phyloP scores from a whole-genome alignment of 768 basidiomycete species.

The Galerina sulciceps region DNA sequence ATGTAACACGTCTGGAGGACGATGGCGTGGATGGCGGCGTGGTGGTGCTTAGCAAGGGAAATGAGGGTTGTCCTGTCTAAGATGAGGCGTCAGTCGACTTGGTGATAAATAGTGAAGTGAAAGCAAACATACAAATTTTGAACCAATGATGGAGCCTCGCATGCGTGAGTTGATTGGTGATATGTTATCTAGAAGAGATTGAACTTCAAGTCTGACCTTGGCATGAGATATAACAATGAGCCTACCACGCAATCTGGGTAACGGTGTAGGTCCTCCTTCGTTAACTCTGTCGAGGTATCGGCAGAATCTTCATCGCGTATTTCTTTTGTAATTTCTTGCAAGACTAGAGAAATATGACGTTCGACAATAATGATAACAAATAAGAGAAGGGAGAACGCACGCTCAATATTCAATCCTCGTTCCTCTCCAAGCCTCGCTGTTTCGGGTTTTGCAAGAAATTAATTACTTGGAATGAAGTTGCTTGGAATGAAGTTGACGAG shows the following conservation, averaged over 20 bases:
- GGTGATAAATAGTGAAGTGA: neutral
- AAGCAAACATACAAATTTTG: conserved; percentile 63
- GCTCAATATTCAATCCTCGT: conserved; percentile 56
- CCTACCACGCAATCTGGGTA: conserved; percentile 94
- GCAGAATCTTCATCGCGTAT: conserved; percentile 58
- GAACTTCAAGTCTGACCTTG: neutral
- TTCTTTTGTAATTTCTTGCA: conserved; percentile 72
- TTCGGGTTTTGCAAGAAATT: conserved; percentile 81
- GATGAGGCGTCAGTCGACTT: neutral
- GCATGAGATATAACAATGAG: neutral
- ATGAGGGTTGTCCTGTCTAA: conserved; percentile 64
- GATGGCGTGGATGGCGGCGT: too few relatives aligned
- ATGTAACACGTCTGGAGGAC: conserved; percentile 97
- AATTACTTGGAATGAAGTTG: too few relatives aligned
- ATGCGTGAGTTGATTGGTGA: conserved; percentile 97
- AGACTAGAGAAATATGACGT: conserved; percentile 45
- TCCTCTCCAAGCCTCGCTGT: conserved; percentile 68
- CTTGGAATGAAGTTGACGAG: too few relatives aligned
- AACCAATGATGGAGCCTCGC: conserved; percentile 89
- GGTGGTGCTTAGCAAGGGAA: too few relatives aligned
- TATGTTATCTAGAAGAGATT: conserved; percentile 72
- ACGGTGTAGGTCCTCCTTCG: too few relatives aligned
- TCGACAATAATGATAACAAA: neutral
- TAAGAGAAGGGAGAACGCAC: conserved; percentile 35
- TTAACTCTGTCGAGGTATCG: too few relatives aligned